These are phyloP conservation scores for Babesia bigemina DNA, from an alignment of 169 alveolate species.

Conservation along the genomic window DNA sequence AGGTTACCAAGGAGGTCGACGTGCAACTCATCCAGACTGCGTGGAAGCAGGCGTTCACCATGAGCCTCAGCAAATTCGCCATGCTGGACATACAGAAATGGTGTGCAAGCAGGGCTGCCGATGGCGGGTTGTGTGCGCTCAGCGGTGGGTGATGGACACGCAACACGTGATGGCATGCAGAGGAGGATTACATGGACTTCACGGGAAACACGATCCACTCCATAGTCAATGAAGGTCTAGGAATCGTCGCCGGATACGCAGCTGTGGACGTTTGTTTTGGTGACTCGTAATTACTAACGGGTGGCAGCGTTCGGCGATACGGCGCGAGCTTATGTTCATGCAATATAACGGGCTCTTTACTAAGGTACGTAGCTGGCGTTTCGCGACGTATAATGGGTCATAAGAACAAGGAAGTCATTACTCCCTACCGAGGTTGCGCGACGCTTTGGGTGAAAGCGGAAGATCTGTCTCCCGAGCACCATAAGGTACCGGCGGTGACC, in stretches of 20 bases:
- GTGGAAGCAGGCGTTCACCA: constrained; percentile 56
- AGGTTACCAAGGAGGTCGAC: constrained; percentile 39
- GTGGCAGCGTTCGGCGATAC: constrained; percentile 4
- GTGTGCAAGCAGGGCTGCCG: constrained; percentile 25
- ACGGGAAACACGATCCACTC: constrained; percentile 14
- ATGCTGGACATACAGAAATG: constrained; percentile 4
- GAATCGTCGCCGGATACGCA: constrained; percentile 6
- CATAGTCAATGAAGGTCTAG: constrained; percentile 17
- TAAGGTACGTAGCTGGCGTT: constrained; percentile 6
- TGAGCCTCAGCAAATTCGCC: constrained; percentile 28
- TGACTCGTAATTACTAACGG: too few relatives aligned
- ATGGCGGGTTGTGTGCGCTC: constrained; percentile 42
- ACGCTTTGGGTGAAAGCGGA: constrained; percentile 57
- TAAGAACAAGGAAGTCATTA: constrained; percentile 18
- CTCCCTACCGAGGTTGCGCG: constrained; percentile 33
- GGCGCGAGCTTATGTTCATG: constrained; percentile 60
- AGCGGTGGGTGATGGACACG: constrained; percentile 1
- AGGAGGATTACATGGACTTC: constrained; percentile 26
- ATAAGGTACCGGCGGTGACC: constrained; percentile 26
- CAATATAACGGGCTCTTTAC: constrained; percentile 55
- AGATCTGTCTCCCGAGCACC: constrained; percentile 45
- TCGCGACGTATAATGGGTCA: not conserved
- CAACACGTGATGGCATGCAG: constrained; percentile 1
- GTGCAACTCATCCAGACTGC: constrained; percentile 31
- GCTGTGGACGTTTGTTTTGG: constrained; percentile 29